Conservation (phyloP, 2,329 filamentous ascomycete genomes). For the Botrytis sinoallii region DNA sequence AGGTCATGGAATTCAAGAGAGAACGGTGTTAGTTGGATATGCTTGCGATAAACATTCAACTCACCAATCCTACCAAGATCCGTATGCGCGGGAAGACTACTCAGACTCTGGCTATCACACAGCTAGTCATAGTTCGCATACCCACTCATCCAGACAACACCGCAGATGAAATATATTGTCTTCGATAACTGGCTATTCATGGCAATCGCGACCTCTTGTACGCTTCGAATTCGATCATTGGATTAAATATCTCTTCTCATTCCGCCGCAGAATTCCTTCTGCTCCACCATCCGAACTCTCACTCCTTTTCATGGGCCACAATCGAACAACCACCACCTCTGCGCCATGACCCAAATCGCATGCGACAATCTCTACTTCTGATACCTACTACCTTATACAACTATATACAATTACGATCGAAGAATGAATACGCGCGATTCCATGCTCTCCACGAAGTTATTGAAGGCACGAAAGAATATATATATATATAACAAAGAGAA, state of each 20-base stretch:
- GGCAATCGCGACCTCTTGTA: constrained; percentile 35
- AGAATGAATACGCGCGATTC: constrained; percentile 30
- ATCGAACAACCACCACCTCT: constrained; percentile 32
- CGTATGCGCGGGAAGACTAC: constrained; percentile 29
- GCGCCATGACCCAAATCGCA: constrained; percentile 29
- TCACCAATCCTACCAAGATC: constrained; percentile 19
- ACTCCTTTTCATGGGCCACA: constrained; percentile 35
- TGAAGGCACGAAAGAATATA: constrained; percentile 34
- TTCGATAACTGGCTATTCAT: constrained; percentile 38
- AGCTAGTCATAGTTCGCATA: constrained; percentile 34
- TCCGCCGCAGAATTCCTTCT: constrained; percentile 34
- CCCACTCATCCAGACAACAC: constrained; percentile 30
- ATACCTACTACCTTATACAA: constrained; percentile 20
- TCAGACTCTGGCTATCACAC: constrained; percentile 38
- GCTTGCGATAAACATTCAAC: constrained; percentile 53
- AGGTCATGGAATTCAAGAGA: constrained; percentile 62
- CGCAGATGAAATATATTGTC: constrained; percentile 39
- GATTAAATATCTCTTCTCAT: constrained; percentile 37
- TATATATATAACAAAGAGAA: constrained; percentile 18
- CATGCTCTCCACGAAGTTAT: constrained; percentile 36
- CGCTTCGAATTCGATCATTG: constrained; percentile 37
- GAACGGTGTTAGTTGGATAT: constrained; percentile 68
- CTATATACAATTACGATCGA: constrained; percentile 28
- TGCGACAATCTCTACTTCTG: constrained; percentile 16
- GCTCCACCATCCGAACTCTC: constrained; percentile 36